phyloP scores from a whole-genome alignment of 2,329 filamentous ascomycete species.

The Helminthosporium solani region DNA sequence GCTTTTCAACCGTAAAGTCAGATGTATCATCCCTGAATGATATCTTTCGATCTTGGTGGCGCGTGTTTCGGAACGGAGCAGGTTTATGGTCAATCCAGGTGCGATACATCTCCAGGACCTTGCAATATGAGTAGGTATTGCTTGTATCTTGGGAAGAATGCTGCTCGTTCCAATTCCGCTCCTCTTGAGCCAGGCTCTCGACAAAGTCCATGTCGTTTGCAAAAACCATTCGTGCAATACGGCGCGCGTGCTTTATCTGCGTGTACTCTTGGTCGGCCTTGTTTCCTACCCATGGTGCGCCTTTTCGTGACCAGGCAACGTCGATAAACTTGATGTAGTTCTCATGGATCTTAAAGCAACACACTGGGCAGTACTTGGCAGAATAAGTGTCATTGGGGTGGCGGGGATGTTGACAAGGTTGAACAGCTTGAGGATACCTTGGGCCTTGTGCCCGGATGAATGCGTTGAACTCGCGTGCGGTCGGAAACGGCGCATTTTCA shows the following conservation, averaged over 20 bases:
- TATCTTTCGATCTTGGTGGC: neutral
- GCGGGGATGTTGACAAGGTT: slow-evolving; percentile 1
- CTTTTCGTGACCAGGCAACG: neutral
- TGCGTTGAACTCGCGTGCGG: slow-evolving; percentile 1
- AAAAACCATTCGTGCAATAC: neutral
- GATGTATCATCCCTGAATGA: neutral
- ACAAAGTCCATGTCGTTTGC: slow-evolving; percentile 1
- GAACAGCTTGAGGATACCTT: neutral
- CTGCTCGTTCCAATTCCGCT: neutral
- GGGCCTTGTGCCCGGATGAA: neutral
- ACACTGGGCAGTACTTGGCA: neutral
- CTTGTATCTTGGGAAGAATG: neutral
- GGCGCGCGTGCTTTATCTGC: neutral
- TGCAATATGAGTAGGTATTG: neutral
- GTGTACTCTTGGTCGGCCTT: neutral
- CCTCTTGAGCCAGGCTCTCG: neutral
- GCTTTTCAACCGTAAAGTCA: neutral
- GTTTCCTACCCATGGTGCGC: neutral
- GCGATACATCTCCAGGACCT: neutral
- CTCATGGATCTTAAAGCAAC: neutral
- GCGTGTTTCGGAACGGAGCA: neutral
- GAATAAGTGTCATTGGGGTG: neutral
- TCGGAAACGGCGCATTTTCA: slow-evolving; percentile 2
- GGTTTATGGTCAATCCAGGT: neutral
- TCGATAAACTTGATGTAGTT: slow-evolving; percentile 2